Evolutionary conservation across 257 asterid species (phyloP), one percentile per base, ranked within the genome.

Genomic region (Henckelia pumila): DNA sequence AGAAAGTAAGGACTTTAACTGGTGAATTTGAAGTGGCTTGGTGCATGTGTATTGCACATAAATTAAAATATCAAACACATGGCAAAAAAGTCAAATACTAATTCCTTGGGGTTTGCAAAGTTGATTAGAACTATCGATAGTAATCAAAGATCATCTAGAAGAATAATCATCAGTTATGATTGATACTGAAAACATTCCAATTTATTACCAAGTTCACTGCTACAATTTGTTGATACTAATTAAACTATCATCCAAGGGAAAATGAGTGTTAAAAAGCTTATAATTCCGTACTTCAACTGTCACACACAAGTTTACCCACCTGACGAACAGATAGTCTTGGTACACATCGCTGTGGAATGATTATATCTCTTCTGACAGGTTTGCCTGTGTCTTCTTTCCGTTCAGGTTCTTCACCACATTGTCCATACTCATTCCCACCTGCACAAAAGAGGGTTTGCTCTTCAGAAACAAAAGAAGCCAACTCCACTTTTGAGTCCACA

Each of bases 391-490:
- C 97, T 75, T 84, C 96, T 84, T 84, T 90, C 71, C 95, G 87
- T 81, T 91, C 99, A n/a, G 97, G 91, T 64, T 94, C 97, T 84
- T 90, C 99, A 66, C 97, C 97, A 76, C 99, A 94, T 80, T 94
- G 99, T 37, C 99, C 99, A 59, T 94, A 94, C 83, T 94, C 99
- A 71, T 94, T 94, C 69, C 99, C 99, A 61, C 99, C 99, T 94
- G 80, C 75, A 79, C 58, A 71, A 56, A 66, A 66, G 58, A 68
- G 25, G 70, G 26, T 33, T 64, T 64, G 64, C 33, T 57, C 73
- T 63, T 73, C 56, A 67, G 30, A 69, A 60, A 58, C 56, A 61
- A 13, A 67, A 25, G 52, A 21, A 65, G 37, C 24, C 6, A 57
- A 50, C 32, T 29, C 61, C 24, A 53, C 24, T 49, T 49, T 26